Conservation (phyloP, 495 filamentous ascomycete species). For the Aspergillus coremiiformis region DNA sequence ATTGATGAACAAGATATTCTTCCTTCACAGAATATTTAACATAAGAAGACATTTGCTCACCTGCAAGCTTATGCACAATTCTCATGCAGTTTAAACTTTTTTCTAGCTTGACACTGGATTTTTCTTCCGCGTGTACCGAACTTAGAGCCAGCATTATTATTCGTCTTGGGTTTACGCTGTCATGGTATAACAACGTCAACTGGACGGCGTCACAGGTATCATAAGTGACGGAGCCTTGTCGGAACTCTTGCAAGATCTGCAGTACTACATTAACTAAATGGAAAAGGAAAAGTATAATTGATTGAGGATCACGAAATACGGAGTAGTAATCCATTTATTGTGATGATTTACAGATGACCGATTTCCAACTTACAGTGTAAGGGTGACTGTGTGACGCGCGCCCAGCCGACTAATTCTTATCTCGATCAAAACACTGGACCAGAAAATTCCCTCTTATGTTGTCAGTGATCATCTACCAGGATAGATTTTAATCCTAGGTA, state of each 20-base stretch:
- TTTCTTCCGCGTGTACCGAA: background rate
- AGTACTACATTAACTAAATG: background rate
- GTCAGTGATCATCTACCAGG: background rate
- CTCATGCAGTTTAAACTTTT: background rate
- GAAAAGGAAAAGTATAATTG: background rate
- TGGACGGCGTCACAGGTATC: background rate
- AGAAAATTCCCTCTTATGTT: conserved; percentile 13
- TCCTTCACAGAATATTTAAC: conserved; percentile 6
- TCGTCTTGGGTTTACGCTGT: background rate
- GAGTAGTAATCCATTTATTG: background rate
- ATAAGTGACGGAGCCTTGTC: background rate
- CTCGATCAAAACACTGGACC: background rate
- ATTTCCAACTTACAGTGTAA: background rate
- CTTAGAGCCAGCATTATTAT: background rate
- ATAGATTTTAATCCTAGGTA: background rate
- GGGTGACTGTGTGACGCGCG: background rate
- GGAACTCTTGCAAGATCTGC: background rate
- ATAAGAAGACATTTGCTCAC: background rate
- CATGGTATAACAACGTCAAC: background rate
- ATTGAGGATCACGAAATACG: background rate
- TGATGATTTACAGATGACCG: background rate
- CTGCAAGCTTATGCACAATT: background rate
- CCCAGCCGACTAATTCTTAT: background rate
- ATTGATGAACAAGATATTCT: background rate
- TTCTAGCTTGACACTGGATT: too few relatives aligned